Evolutionary conservation across 192 early-diverging fungal genomes (phyloP).

Genomic region (Coemansia sp.): DNA sequence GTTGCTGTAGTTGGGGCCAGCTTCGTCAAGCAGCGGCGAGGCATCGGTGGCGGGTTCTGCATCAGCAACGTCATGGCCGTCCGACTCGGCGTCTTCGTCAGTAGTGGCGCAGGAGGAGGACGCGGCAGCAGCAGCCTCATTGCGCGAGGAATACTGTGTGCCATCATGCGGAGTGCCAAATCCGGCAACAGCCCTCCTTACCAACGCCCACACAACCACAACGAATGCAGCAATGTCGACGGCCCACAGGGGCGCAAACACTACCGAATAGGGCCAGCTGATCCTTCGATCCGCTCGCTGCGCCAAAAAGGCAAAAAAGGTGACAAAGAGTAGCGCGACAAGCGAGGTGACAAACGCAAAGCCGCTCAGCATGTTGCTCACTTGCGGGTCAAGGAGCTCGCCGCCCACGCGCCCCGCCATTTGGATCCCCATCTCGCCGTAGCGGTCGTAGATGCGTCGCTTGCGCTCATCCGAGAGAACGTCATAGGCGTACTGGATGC

Average conservation of each 20-base stretch:
- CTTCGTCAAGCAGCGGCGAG: conserved; percentile 16
- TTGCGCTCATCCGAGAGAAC: conserved; percentile 72
- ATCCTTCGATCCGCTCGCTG: conserved; percentile 68
- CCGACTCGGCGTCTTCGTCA: not conserved
- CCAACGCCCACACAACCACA: conserved; percentile 23
- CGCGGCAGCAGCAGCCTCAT: not conserved
- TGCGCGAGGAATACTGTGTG: not conserved
- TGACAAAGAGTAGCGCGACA: conserved; percentile 63
- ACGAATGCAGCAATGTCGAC: conserved; percentile 54
- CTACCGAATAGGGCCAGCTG: conserved; percentile 67
- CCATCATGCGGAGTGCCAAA: not conserved
- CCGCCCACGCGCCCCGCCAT: conserved; percentile 73
- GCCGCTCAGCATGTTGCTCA: conserved; percentile 62
- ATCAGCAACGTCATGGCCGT: not conserved
- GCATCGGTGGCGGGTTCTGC: conserved; percentile 17
- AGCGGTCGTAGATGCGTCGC: conserved; percentile 85
- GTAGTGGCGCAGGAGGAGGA: conserved; percentile 4
- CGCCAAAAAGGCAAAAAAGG: conserved; percentile 80
- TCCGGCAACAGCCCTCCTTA: conserved; percentile 23
- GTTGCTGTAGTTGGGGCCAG: not conserved
- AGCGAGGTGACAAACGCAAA: conserved; percentile 57
- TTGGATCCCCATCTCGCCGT: conserved; percentile 73
- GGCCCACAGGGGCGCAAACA: conserved; percentile 83
- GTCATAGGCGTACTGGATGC: conserved; percentile 84
- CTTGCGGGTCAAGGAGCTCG: conserved; percentile 62